Base-by-base conservation (phyloP, 2,329 filamentous ascomycete genomes). In the Botryotinia convoluta region DNA sequence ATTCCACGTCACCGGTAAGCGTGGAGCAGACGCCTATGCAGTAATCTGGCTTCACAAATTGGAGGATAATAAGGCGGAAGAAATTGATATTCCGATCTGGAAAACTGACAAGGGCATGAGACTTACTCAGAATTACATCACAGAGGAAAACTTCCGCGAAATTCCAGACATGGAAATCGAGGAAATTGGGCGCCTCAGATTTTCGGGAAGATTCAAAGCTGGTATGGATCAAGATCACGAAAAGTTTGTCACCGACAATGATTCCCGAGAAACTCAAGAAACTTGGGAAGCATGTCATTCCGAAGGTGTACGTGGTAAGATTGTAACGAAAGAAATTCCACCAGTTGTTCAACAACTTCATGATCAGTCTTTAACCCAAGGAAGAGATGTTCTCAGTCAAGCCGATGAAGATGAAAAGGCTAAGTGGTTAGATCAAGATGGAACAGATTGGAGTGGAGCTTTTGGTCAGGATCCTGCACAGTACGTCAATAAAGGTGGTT, bases 21-120 rank as follows among this genome's bases (percentile, higher is more conserved):
- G 92, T 42, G 87, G 89, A 74, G 86, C 91, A 1, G 90, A 93
- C 75, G 91, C 91, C 0, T 97, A 94, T 80, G 92, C 95, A 0
- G 86, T 92, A 0, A 83, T 98, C 42, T 98, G 95, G 96, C 86
- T 98, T 5, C 90, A 94, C 76, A 92, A 96, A 73, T 85, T 98
- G 14, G 86, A 91, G 18, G 96, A 98, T 79, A 92, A 93, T 73
- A 91, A 96, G 75, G 89, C 92, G 69, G 87, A 86, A 2, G 87
- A 92, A 22, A 91, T 98, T 78, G 92, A 96, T 76, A 86, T 98
- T n/a, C 96, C 95, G 0, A 92, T 99, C 73, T 98, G 94, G 92
- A 91, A 88, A 69, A 97, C 94, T 37, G 87, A 92, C 77, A 92
- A 93, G 73, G 86, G 91, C 0, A 85, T 88, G 74, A 90, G 95